phyloP scores from a whole-genome alignment of 2,329 filamentous ascomycete species.

The Xylariomycetidae sp. region DNA sequence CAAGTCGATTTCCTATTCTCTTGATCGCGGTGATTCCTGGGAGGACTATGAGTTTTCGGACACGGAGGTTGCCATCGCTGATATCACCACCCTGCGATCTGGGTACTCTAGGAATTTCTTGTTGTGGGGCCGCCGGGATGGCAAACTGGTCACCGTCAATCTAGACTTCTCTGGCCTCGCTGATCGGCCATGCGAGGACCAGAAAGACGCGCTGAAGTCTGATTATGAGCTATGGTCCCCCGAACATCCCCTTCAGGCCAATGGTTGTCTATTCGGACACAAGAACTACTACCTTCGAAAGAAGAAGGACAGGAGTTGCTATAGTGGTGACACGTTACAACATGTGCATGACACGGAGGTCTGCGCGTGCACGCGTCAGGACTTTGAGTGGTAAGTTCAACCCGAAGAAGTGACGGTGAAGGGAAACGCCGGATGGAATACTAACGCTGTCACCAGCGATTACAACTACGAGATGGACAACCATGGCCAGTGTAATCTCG shows the following conservation, averaged over 20 bases:
- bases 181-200: conserved; percentile 68
- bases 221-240: conserved; percentile 90
- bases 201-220: conserved; percentile 43
- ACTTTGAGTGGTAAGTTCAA: conserved; percentile 81
- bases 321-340: conserved; percentile 69
- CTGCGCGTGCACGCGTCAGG: conserved; percentile 76
- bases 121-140: conserved; percentile 69
- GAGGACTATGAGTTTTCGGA: conserved; percentile 67
- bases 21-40: conserved; percentile 81
- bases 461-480: conserved; percentile 85
- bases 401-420: background rate
- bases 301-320: conserved; percentile 73
- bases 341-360: conserved; percentile 70
- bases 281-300: conserved; percentile 87
- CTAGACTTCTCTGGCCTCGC: conserved; percentile 83
- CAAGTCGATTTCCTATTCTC: conserved; percentile 67
- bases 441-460: conserved; percentile 66
- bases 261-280: conserved; percentile 90
- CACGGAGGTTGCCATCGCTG: conserved; percentile 65
- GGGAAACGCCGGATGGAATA: too few relatives aligned
- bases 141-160: conserved; percentile 68
- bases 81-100: conserved; percentile 83
- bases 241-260: conserved; percentile 70
- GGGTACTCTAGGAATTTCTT: conserved; percentile 90
- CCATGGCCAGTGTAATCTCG: conserved; percentile 73